A percentile compares a stretch with the other conserved stretches of the same genome.
phyloP scores from a whole-genome alignment of 306 rosid species.

The Delonix regia region DNA sequence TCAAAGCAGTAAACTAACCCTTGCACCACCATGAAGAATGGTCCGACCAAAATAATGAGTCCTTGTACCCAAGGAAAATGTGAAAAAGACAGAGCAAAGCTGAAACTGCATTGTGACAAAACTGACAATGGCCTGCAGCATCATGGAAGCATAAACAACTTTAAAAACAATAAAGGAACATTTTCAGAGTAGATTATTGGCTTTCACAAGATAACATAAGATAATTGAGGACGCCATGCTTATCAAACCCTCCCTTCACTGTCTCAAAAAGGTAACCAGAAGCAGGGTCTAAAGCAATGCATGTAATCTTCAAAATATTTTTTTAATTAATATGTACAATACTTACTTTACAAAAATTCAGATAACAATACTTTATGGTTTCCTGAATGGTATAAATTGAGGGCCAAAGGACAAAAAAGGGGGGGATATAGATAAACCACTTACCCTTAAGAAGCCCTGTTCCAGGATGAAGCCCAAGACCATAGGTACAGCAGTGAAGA shows the following conservation, averaged over 20 bases:
- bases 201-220: neutral
- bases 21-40: constrained; percentile 97
- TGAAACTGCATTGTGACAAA: constrained; percentile 95
- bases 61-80: constrained; percentile 88
- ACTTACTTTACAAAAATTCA: neutral
- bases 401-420: neutral
- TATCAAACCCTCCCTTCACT: constrained; percentile 19
- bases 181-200: neutral
- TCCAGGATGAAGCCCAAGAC: constrained; percentile 81
- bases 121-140: constrained; percentile 82
- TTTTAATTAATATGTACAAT: neutral
- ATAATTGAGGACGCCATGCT: neutral
- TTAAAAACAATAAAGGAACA: neutral
- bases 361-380: neutral
- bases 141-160: constrained; percentile 22
- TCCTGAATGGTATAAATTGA: neutral
- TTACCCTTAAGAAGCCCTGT: constrained; percentile 88
- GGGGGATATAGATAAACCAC: neutral
- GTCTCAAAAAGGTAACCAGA: neutral
- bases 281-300: neutral
- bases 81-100: constrained; percentile 90
- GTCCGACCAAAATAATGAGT: constrained; percentile 98
- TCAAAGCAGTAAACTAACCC: constrained; percentile 58
- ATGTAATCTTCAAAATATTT: neutral
- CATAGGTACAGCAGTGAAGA: constrained; percentile 94